A percentile compares a stretch with the other conserved stretches of the same genome.
Evolutionary conservation across 129 eudicot genomes (phyloP).

Genomic region (Cynara cardunculus): DNA sequence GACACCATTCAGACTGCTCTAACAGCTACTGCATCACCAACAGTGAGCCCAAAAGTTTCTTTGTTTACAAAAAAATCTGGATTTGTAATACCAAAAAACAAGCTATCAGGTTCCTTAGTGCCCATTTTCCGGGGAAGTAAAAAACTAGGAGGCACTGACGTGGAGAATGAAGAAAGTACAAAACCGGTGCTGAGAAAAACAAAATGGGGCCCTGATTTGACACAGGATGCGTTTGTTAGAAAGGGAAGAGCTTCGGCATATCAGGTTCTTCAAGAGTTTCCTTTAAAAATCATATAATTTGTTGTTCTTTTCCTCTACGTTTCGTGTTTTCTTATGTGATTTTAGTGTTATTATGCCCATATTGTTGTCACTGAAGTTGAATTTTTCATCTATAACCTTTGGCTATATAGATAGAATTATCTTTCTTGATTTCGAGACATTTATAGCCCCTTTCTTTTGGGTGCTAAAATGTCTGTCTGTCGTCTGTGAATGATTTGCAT

Average conservation of each 20-base stretch:
- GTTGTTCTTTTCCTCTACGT: background rate
- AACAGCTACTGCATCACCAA: slow-evolving; percentile 45
- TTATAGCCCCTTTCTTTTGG: slow-evolving; percentile 39
- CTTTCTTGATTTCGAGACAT: slow-evolving; percentile 30
- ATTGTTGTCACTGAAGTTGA: background rate
- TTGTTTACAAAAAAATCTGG: slow-evolving; percentile 70
- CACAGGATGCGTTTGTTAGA: slow-evolving; percentile 69
- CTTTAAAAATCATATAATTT: slow-evolving; percentile 1
- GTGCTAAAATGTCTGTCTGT: slow-evolving; percentile 56
- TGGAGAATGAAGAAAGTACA: slow-evolving; percentile 43
- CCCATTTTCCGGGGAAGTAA: slow-evolving; percentile 63
- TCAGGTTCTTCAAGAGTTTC: slow-evolving; percentile 56
- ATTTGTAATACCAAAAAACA: slow-evolving; percentile 91
- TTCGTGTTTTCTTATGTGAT: background rate
- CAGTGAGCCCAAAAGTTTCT: slow-evolving; percentile 52
- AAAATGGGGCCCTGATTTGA: slow-evolving; percentile 91
- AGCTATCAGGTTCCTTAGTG: slow-evolving; percentile 81
- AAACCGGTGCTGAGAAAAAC: slow-evolving; percentile 68
- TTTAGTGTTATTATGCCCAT: background rate
- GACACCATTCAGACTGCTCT: slow-evolving; percentile 31
- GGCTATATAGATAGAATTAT: slow-evolving; percentile 10
- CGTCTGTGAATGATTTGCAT: slow-evolving; percentile 65
- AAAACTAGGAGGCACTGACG: slow-evolving; percentile 51
- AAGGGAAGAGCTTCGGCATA: slow-evolving; percentile 90
- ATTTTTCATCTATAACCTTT: background rate